Percentiles rank a stretch among this genome's conserved stretches.
Evolutionary conservation across 345 rosid genomes (phyloP).

Genomic region (Schrenkiella parvula): DNA sequence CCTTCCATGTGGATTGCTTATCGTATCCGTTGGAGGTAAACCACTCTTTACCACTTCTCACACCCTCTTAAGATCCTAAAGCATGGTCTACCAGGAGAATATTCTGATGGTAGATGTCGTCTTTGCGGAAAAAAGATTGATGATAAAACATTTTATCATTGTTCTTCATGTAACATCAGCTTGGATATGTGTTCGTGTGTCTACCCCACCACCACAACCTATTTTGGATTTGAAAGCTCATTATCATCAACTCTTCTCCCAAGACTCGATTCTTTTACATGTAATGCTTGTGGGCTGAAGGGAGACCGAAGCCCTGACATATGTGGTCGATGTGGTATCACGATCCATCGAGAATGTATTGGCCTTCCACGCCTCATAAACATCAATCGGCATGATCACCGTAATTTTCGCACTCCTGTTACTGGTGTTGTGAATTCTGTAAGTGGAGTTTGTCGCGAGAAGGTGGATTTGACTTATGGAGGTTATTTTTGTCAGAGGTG

Average conservation of each 20-base stretch:
- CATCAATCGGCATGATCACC: conserved; percentile 2
- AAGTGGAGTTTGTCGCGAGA: neutral
- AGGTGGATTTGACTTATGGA: neutral
- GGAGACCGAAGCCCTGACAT: conserved; percentile 6
- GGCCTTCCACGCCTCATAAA: neutral
- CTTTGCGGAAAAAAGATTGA: neutral
- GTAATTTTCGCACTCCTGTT: neutral
- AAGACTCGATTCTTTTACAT: neutral
- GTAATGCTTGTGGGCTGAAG: neutral
- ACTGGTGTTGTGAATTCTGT: neutral
- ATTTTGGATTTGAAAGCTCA: neutral
- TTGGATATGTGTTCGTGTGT: neutral
- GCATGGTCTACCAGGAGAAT: neutral
- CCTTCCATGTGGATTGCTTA: too few species aligned
- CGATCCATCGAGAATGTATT: neutral
- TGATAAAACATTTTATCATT: neutral
- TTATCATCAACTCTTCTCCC: neutral
- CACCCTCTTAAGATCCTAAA: neutral
- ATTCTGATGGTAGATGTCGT: neutral
- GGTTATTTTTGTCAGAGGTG: neutral
- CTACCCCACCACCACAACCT: neutral
- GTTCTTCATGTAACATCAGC: neutral
- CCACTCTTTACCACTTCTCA: too few species aligned
- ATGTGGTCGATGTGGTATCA: neutral
- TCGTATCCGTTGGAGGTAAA: too few species aligned